These are phyloP conservation scores for Colletotrichum sp. DNA, from an alignment of 2,329 filamentous ascomycete species.

Conservation along the genomic window DNA sequence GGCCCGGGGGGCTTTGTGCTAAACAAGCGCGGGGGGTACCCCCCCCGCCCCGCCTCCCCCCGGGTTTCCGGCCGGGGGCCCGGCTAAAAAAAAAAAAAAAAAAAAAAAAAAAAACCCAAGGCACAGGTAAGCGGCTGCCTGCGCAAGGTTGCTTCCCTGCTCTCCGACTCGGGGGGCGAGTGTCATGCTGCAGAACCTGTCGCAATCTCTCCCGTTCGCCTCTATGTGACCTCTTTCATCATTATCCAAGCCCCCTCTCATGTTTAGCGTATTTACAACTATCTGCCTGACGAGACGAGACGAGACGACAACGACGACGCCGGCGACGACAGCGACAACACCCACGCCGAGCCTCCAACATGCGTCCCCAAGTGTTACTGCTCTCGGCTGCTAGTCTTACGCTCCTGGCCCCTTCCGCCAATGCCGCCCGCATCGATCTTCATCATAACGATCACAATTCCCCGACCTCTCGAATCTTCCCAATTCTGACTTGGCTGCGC, in stretches of 20 bases:
- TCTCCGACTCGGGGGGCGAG: background rate
- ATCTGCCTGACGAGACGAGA: background rate
- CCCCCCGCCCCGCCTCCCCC: no score
- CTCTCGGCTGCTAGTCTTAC: background rate
- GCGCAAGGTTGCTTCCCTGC: background rate
- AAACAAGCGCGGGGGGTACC: no score
- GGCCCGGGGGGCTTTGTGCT: no score
- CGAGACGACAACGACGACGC: background rate
- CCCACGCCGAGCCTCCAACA: background rate
- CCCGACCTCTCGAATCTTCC: constrained; percentile 39
- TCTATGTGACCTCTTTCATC: constrained; percentile 17
- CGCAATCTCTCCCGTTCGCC: constrained; percentile 8
- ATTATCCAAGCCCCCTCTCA: background rate
- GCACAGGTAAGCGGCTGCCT: background rate
- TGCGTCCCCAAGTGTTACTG: constrained; percentile 8
- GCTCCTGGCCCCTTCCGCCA: constrained; percentile 28
- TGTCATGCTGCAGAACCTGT: background rate
- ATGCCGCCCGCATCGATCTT: constrained; percentile 32
- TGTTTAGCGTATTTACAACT: background rate
- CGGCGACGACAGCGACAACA: background rate
- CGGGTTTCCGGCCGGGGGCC: no score
- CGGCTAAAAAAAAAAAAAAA: no score
- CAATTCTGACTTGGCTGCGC: constrained; percentile 55
- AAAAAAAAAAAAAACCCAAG: no score
- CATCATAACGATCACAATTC: constrained; percentile 20